A percentile compares a stretch with the other conserved stretches of the same genome.
Conservation (phyloP, 2,329 filamentous ascomycete species). For the Trichophyton simii region DNA sequence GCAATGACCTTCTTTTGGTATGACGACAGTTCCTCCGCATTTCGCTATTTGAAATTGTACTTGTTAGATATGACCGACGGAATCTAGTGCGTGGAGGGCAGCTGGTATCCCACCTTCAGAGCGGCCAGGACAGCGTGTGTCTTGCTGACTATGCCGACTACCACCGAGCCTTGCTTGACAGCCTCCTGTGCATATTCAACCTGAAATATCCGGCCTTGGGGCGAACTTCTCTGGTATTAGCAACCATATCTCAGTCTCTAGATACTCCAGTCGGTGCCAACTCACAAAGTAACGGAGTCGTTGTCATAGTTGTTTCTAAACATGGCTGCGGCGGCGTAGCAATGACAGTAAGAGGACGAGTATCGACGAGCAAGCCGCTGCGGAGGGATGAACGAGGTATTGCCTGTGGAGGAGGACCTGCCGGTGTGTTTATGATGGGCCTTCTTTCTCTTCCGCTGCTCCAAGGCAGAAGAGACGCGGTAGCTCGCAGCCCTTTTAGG, state of each 20-base stretch:
- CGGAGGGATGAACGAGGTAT: not conserved
- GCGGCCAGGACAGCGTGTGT: constrained; percentile 92
- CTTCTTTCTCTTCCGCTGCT: not conserved
- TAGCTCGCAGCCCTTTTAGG: constrained; percentile 13
- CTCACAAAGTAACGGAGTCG: constrained; percentile 98
- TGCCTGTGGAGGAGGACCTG: not conserved
- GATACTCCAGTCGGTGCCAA: constrained; percentile 15
- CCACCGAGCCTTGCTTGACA: constrained; percentile 96
- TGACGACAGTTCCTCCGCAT: constrained; percentile 96
- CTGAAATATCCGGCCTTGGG: constrained; percentile 98
- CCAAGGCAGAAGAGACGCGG: constrained; percentile 13
- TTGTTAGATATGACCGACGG: not conserved
- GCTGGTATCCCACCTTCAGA: constrained; percentile 60
- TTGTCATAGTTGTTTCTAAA: constrained; percentile 99
- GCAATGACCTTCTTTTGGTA: constrained; percentile 99
- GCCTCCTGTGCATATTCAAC: constrained; percentile 98
- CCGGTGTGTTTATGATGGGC: not conserved
- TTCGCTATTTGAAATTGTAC: constrained; percentile 50
- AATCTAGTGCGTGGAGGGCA: not conserved
- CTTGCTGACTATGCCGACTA: constrained; percentile 94
- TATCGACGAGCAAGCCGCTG: not conserved
- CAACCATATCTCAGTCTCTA: constrained; percentile 3
- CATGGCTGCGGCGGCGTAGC: constrained; percentile 48
- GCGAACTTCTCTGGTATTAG: constrained; percentile 52
- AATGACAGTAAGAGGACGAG: constrained; percentile 1